Evolutionary conservation across 2,329 filamentous ascomycete species (phyloP).

Genomic region (Botrytis fragariae): DNA sequence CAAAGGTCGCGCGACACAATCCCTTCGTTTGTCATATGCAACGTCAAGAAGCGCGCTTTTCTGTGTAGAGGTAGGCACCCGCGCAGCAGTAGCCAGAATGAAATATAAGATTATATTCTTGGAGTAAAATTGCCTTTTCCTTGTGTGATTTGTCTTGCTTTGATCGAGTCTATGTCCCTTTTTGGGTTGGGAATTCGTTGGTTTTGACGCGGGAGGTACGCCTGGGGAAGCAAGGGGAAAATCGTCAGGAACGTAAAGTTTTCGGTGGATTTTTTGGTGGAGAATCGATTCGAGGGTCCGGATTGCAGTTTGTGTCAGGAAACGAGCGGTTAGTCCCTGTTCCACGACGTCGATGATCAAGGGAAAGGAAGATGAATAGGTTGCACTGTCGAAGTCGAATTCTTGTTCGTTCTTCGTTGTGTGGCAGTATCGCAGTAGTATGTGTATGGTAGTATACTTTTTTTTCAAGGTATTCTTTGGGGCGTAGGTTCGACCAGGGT

Average conservation of each 20-base stretch:
- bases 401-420: constrained; percentile 1
- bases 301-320: constrained; percentile 19
- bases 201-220: constrained; percentile 25
- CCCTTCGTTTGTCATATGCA: constrained; percentile 41
- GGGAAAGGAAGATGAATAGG: constrained; percentile 17
- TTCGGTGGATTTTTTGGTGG: constrained; percentile 20
- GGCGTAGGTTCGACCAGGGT: constrained; percentile 6
- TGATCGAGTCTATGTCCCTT: constrained; percentile 29
- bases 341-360: constrained; percentile 21
- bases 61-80: constrained; percentile 37
- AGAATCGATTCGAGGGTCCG: constrained; percentile 21
- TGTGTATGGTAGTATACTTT: constrained; percentile 7
- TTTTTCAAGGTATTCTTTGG: not conserved
- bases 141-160: constrained; percentile 27
- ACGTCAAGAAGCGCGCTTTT: constrained; percentile 33
- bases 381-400: constrained; percentile 8
- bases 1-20: constrained; percentile 39
- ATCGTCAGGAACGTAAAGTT: constrained; percentile 30
- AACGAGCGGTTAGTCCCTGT: constrained; percentile 22
- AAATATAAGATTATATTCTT: constrained; percentile 19
- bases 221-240: constrained; percentile 32
- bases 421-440: not conserved
- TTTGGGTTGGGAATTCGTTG: constrained; percentile 22
- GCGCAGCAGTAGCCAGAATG: constrained; percentile 27
- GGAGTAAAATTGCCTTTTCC: constrained; percentile 27